phyloP scores from a whole-genome alignment of 2,329 filamentous ascomycete species.

The Nigrograna mackinnonii region DNA sequence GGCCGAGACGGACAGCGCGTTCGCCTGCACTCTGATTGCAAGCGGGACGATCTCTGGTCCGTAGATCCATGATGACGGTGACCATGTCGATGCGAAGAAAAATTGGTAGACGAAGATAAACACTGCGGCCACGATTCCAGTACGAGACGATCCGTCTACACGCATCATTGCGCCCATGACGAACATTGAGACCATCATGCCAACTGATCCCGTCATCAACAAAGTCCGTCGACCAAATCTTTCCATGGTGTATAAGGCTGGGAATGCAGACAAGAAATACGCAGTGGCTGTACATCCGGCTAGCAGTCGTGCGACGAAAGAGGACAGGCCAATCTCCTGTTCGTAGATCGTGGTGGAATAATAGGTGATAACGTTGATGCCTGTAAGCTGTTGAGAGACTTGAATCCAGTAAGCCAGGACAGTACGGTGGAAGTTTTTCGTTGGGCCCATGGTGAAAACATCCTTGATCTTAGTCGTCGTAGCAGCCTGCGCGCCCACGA shows the following conservation, averaged over 20 bases:
- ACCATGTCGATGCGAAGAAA: conserved; percentile 57
- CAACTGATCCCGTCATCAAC: conserved; percentile 54
- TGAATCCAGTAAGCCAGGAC: conserved; percentile 38
- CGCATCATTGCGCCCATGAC: background rate
- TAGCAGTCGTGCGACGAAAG: background rate
- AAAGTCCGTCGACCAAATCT: conserved; percentile 58
- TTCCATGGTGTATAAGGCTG: conserved; percentile 57
- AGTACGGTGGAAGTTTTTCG: conserved; percentile 41
- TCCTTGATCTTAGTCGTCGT: conserved; percentile 34
- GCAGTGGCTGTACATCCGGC: conserved; percentile 40
- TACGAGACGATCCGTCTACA: background rate
- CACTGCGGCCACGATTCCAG: background rate
- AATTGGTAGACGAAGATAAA: background rate
- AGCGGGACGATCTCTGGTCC: conserved; percentile 58
- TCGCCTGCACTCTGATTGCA: conserved; percentile 59
- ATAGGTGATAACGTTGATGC: conserved; percentile 47
- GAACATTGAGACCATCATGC: conserved; percentile 44
- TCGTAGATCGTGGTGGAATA: conserved; percentile 35
- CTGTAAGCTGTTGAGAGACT: conserved; percentile 42
- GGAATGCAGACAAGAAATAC: conserved; percentile 64
- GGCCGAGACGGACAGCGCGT: conserved; percentile 56
- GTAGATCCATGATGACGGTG: conserved; percentile 65
- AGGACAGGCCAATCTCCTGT: conserved; percentile 41
- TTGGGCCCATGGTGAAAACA: conserved; percentile 30
- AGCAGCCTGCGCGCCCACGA: conserved; percentile 17